Conservation (phyloP, 1,284 basidiomycete genomes). For the Marasmius oreades region DNA sequence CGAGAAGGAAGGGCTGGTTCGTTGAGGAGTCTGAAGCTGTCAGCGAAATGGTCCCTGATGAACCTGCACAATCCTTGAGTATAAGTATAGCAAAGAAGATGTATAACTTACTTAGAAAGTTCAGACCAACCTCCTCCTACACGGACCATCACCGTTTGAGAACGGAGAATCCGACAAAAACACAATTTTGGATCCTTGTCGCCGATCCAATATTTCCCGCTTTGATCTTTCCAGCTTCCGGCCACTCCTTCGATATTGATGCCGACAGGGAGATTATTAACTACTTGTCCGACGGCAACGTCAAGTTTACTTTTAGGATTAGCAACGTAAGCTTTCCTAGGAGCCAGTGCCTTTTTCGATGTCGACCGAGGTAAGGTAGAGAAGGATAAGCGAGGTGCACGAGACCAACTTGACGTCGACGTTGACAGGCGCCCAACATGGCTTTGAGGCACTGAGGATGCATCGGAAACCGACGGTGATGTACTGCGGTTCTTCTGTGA, state of each 20-base stretch:
- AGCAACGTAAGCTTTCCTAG: constrained; percentile 72
- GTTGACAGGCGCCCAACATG: constrained; percentile 39
- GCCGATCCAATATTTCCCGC: constrained; percentile 95
- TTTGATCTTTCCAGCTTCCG: constrained; percentile 86
- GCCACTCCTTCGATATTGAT: constrained; percentile 81
- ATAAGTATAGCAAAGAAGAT: constrained; percentile 13
- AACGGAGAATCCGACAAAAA: constrained; percentile 90
- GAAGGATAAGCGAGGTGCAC: constrained; percentile 60
- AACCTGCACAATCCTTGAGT: constrained; percentile 50
- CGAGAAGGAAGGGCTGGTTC: constrained; percentile 49
- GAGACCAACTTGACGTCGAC: constrained; percentile 61
- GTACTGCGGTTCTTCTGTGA: constrained; percentile 34
- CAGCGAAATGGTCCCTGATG: constrained; percentile 81
- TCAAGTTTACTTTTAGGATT: constrained; percentile 89
- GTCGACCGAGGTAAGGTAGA: constrained; percentile 43
- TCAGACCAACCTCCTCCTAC: constrained; percentile 95
- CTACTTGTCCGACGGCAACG: constrained; percentile 85
- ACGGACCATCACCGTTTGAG: constrained; percentile 92
- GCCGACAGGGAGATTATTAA: constrained; percentile 84
- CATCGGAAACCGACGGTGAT: constrained; percentile 61
- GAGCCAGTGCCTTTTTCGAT: constrained; percentile 33
- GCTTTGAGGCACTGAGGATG: constrained; percentile 39
- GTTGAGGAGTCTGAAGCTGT: constrained; percentile 63
- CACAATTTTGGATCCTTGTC: constrained; percentile 83
- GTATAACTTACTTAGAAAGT: constrained; percentile 69